phyloP scores from a whole-genome alignment of 2,329 filamentous ascomycete genomes.

The Claviceps sp. region DNA sequence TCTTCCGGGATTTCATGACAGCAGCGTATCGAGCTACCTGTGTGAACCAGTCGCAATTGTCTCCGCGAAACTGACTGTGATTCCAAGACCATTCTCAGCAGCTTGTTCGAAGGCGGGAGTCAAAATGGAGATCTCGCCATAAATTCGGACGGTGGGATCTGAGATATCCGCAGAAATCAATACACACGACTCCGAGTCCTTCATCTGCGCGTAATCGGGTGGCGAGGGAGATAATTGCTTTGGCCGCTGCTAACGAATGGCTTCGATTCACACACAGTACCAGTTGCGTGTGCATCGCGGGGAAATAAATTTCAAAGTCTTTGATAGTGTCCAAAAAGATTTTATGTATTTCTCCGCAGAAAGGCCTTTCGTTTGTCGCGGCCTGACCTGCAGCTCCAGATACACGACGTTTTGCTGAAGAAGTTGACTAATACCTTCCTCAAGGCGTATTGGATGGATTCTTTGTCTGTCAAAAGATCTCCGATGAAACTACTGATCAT shows the following conservation, averaged over 20 bases:
- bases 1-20: conserved; percentile 53
- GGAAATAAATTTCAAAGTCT: conserved; percentile 28
- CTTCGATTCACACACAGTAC: conserved; percentile 66
- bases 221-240: conserved; percentile 52
- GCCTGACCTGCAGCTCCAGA: conserved; percentile 69
- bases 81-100: conserved; percentile 37
- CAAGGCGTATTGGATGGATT: conserved; percentile 49
- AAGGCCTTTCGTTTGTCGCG: conserved; percentile 46
- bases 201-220: conserved; percentile 28
- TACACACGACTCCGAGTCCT: conserved; percentile 47
- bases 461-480: conserved; percentile 50
- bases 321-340: conserved; percentile 53
- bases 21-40: conserved; percentile 48
- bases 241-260: conserved; percentile 43
- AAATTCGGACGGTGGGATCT: conserved; percentile 42
- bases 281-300: conserved; percentile 45
- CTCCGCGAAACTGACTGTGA: conserved; percentile 74
- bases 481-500: conserved; percentile 74
- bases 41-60: conserved; percentile 40
- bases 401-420: conserved; percentile 59
- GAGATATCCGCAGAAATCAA: conserved; percentile 73
- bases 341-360: conserved; percentile 51
- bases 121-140: conserved; percentile 48
- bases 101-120: conserved; percentile 45
- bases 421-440: conserved; percentile 53